phyloP scores from a whole-genome alignment of 345 rosid species.

The Citrus australasica region DNA sequence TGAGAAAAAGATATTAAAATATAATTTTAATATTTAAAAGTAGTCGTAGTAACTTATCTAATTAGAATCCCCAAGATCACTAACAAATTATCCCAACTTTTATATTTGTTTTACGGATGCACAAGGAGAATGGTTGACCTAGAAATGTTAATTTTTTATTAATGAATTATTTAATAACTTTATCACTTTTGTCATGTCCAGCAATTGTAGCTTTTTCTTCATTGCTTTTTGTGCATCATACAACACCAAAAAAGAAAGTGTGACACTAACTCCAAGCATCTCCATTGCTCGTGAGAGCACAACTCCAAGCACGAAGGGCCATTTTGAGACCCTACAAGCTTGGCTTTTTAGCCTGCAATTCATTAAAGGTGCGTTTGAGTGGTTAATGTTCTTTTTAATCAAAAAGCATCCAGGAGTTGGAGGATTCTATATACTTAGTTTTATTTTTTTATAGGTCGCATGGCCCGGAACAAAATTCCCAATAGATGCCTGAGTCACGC shows the following conservation, averaged over 20 bases:
- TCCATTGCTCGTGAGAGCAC: not conserved
- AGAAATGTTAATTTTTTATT: not conserved
- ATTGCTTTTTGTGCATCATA: constrained; percentile 4
- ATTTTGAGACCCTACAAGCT: constrained; percentile 4
- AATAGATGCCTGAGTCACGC: constrained; percentile 4
- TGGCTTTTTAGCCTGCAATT: not conserved
- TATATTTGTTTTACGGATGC: not conserved
- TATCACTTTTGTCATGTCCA: not conserved
- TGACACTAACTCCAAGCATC: not conserved
- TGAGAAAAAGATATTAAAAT: too few relatives aligned
- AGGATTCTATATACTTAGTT: not conserved
- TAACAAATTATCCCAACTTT: not conserved
- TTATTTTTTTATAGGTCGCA: not conserved
- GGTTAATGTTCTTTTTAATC: not conserved
- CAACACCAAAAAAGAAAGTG: not conserved
- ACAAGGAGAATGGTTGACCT: not conserved
- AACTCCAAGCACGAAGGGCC: not conserved
- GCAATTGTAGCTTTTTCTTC: not conserved
- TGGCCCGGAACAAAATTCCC: not conserved
- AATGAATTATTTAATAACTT: not conserved
- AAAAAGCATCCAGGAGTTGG: not conserved
- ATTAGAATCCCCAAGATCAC: too few relatives aligned
- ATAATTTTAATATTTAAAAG: too few relatives aligned
- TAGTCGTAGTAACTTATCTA: too few relatives aligned
- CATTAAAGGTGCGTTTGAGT: constrained; percentile 2